A percentile compares a stretch with the other conserved stretches of the same genome.
phyloP scores from a whole-genome alignment of 2,329 filamentous ascomycete species.

The Fusarium metavorans region DNA sequence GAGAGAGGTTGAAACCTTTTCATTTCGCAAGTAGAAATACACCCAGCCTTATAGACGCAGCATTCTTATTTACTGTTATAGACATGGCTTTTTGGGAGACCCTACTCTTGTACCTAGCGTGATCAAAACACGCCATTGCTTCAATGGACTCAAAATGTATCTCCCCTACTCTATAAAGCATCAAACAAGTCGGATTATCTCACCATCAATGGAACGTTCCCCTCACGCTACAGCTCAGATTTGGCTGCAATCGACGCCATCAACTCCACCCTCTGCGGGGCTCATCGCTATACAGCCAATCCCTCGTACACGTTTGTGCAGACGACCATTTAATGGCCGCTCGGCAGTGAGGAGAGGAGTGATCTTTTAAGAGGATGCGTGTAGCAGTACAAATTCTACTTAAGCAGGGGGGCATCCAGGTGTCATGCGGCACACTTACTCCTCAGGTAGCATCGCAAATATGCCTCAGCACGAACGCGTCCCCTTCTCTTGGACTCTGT shows the following conservation, averaged over 20 bases:
- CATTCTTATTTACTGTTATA: not conserved
- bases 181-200: not conserved
- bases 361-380: not conserved
- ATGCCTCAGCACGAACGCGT: constrained; percentile 49
- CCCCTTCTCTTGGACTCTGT: constrained; percentile 42
- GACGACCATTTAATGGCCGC: not conserved
- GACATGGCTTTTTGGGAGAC: not conserved
- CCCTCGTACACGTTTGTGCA: not conserved
- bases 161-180: too few species aligned
- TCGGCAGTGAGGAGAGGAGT: not conserved
- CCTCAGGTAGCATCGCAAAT: not conserved
- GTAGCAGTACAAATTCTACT: not conserved
- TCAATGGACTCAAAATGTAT: too few species aligned
- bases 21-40: not conserved
- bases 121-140: too few species aligned
- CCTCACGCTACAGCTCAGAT: not conserved
- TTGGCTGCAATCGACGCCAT: not conserved
- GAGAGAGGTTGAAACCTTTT: constrained; percentile 1
- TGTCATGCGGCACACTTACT: not conserved
- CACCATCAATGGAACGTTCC: not conserved
- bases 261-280: constrained; percentile 2
- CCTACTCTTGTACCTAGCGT: not conserved
- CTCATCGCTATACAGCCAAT: not conserved
- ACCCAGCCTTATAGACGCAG: not conserved
- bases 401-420: not conserved